These are phyloP conservation scores for Sphaceloma murrayae DNA, from an alignment of 2,329 filamentous ascomycete genomes.

Conservation along the genomic window DNA sequence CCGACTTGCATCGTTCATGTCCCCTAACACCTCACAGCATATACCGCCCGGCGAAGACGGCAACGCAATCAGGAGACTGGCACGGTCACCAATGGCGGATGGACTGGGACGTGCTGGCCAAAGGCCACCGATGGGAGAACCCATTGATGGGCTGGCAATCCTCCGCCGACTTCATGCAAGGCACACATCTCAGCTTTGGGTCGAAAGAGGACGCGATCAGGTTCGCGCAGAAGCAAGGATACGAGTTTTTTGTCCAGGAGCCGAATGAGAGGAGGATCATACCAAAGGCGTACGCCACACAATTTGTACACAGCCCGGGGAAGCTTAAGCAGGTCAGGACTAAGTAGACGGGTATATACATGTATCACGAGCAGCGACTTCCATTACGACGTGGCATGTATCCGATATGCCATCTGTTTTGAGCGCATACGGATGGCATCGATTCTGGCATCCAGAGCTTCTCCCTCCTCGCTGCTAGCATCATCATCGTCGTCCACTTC, in stretches of 20 bases:
- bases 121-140: constrained; percentile 98
- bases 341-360: constrained; percentile 52
- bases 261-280: constrained; percentile 77
- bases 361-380: constrained; percentile 7
- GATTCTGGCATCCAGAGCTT: constrained; percentile 3
- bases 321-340: constrained; percentile 76
- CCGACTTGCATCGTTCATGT: neutral
- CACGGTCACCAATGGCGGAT: constrained; percentile 81
- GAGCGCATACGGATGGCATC: constrained; percentile 7
- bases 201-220: constrained; percentile 86
- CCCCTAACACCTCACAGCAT: constrained; percentile 51
- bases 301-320: constrained; percentile 76
- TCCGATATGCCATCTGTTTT: constrained; percentile 8
- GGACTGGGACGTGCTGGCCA: constrained; percentile 92
- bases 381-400: constrained; percentile 1
- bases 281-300: constrained; percentile 93
- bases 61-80: constrained; percentile 89
- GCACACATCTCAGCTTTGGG: constrained; percentile 82
- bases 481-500: constrained; percentile 13
- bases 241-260: constrained; percentile 98
- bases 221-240: constrained; percentile 97
- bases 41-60: constrained; percentile 83
- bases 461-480: constrained; percentile 4
- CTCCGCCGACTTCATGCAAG: constrained; percentile 89
- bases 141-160: constrained; percentile 98